phyloP scores from a whole-genome alignment of 306 rosid genomes.

The Cotoneaster glaucophyllus region DNA sequence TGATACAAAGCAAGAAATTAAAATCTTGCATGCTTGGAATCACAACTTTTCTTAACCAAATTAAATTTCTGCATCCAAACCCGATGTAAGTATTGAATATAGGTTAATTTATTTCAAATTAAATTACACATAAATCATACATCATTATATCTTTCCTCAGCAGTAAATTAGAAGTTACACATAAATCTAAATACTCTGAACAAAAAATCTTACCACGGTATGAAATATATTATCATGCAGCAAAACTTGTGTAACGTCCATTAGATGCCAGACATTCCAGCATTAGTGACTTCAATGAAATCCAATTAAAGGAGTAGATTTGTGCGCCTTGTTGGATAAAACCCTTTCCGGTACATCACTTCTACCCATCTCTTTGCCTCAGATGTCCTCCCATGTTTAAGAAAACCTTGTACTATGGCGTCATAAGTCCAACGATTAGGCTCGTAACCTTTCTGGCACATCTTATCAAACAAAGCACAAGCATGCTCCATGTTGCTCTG shows the following conservation, averaged over 20 bases:
- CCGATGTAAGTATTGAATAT: not conserved
- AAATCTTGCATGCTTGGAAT: not conserved
- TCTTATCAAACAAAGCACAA: constrained; percentile 39
- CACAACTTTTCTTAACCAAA: not conserved
- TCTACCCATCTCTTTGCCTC: constrained; percentile 50
- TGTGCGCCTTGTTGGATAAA: constrained; percentile 23
- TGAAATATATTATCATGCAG: constrained; percentile 2
- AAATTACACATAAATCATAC: not conserved
- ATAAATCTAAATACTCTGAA: not conserved
- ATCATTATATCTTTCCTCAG: not conserved
- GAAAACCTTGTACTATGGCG: constrained; percentile 46
- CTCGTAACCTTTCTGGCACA: constrained; percentile 46
- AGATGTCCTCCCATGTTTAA: constrained; percentile 40
- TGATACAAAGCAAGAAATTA: not conserved
- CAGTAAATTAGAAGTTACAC: not conserved
- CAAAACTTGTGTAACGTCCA: constrained; percentile 27
- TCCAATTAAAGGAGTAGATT: constrained; percentile 13
- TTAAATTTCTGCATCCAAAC: not conserved
- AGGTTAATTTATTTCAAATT: not conserved
- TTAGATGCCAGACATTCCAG: not conserved
- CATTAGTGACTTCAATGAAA: not conserved
- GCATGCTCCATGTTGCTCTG: constrained; percentile 41
- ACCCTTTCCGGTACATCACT: constrained; percentile 47
- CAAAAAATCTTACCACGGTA: not conserved
- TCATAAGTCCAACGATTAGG: constrained; percentile 67